Base-by-base conservation (phyloP, 2,329 filamentous ascomycete species). In the Ophiostoma tasmaniense region DNA sequence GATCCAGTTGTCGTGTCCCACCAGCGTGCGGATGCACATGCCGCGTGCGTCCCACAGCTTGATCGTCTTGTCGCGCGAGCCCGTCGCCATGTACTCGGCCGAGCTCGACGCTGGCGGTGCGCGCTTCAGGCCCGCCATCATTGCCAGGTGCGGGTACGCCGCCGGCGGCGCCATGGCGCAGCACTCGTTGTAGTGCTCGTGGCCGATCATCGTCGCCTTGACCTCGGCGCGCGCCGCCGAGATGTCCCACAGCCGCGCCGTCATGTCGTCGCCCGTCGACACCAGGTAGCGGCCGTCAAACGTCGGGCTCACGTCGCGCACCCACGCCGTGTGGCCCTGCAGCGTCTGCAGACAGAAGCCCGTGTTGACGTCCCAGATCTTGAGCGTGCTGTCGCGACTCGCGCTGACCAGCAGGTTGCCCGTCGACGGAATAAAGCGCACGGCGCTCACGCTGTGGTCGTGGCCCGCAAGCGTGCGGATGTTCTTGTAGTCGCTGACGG, bases 1-100 rank as follows among this genome's bases (percentile, higher is more conserved):
- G 10, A 98, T 87, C 94, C 94, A 98, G 77, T 97, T 97, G 77
- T 97, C 93, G 76, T 97, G 94, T 1, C 94, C 94, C 0, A 88
- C 81, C 1, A 98, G 82, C 0, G 90, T 95, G 77, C 92, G 94
- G 76, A 97, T 88, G 72, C 92, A 87, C 13, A 89, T 92, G 39
- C 94, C 94, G 68, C 92, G 86, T 13, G 89, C 85, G 76, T 97
- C 92, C 92, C 93, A 97, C 7, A 98, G 80, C 74, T 89, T 89
- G 76, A 98, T 96, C 0, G 89, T 90, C 81, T 97, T 97, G 79
- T 97, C 94, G 77, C 94, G 84, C 10, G 90, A 90, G 11, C 92
- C 94, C 0, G 93, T 97, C 0, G 93, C 94, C 76, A 97, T 85
- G 76, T 92, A 98, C 76, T 97, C 94, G 5, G 91, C 92, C 0